Evolutionary conservation across 129 eudicot species (phyloP), one percentile per base, ranked within the genome.

Genomic region (Centrapalus pauciflorus): DNA sequence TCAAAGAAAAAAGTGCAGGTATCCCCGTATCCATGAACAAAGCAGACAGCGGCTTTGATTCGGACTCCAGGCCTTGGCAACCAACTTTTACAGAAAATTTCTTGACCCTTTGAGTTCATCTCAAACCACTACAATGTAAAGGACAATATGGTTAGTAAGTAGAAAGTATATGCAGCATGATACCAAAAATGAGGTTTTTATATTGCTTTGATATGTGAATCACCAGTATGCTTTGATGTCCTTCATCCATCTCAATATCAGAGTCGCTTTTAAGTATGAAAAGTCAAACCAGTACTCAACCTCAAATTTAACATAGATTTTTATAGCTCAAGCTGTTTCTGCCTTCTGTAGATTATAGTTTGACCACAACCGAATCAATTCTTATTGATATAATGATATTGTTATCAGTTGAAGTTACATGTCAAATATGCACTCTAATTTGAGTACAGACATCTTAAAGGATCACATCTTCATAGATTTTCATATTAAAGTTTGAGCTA

Each of bases 1-100:
- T 92, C 98, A 78, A 92, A 88, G 90, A 92, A 88, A 75, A 92
- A 92, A 7, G 98, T 88, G 82, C 98, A 92, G 12, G 98, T 92
- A 78, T 92, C 98, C 0, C 98, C 98, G 81, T 92, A 88, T 76
- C 98, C 98, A 83, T 92, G 98, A 41, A 95, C 90, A 80, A 88
- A 92, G 72, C 96, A 92, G 69, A 92, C 77, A 17, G 86, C 96
- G 1, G 82, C 98, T 80, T 88, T 92, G 38, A 85, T 85, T 64
- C 84, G 82, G 28, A 79, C 87, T 41, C 94, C 96, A 26, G 90
- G 90, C 80, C 76, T 79, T n/a, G 98, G 98, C 68, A 92, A 68
- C 98, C 98, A 92, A 72, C 98, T 81, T 72, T 92, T 88, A 59
- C 90, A 88, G 78, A 92, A 92, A 52, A 92, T 83, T 72, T 92